Conservation (phyloP, 2,329 filamentous ascomycete species). For the Fusarium stilboides region DNA sequence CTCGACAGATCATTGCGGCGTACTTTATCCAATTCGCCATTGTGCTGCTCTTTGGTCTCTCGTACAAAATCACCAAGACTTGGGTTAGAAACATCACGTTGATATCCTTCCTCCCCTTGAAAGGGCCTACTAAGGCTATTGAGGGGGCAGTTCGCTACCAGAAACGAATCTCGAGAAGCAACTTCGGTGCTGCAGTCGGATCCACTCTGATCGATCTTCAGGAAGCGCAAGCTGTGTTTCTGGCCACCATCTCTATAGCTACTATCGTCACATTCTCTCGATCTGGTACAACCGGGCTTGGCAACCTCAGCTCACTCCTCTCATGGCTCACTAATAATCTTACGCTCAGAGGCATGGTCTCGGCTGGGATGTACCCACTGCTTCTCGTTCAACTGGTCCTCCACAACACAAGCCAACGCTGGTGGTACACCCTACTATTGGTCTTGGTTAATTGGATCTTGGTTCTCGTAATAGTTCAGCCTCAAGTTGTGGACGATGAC, state of each 20-base stretch:
- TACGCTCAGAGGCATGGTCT: rapidly evolving
- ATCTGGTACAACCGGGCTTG: background rate
- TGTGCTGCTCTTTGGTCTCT: rapidly evolving
- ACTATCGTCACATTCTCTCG: background rate
- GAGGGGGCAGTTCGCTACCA: rapidly evolving
- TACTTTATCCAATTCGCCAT: conserved; percentile 7
- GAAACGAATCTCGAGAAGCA: rapidly evolving
- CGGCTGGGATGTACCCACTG: background rate
- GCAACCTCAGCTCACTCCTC: background rate
- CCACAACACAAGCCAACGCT: background rate
- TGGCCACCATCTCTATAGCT: background rate
- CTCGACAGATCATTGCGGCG: background rate
- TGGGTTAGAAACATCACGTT: background rate
- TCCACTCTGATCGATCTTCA: conserved; percentile 13
- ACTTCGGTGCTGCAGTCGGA: background rate
- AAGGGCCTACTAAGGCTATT: rapidly evolving
- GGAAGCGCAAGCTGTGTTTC: conserved; percentile 18
- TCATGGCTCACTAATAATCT: conserved; percentile 16
- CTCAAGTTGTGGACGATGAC: background rate
- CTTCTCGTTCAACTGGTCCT: background rate
- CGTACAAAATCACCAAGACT: background rate
- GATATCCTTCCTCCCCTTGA: rapidly evolving
- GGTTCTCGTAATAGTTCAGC: background rate
- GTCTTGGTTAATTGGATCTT: background rate
- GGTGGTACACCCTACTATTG: conserved; percentile 3